phyloP scores from a whole-genome alignment of 257 asterid genomes.

The Salvia miltiorrhiza region DNA sequence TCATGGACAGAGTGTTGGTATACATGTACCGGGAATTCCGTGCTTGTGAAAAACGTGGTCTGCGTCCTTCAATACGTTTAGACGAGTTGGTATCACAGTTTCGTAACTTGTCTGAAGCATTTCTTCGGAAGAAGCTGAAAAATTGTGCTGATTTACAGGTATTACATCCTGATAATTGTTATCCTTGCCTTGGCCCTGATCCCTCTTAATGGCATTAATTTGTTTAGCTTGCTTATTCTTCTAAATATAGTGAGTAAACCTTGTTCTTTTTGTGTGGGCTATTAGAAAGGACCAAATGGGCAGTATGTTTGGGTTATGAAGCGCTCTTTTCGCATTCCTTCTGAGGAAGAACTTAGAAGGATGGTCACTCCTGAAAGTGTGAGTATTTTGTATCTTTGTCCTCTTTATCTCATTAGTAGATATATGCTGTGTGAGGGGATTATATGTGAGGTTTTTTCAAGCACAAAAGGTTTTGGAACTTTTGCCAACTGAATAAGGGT shows the following conservation, averaged over 20 bases:
- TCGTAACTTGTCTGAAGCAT: conserved; percentile 74
- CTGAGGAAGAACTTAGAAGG: conserved; percentile 96
- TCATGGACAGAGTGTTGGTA: conserved; percentile 84
- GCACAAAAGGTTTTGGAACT: conserved; percentile 3
- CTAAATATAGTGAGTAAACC: conserved; percentile 3
- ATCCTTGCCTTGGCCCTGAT: neutral
- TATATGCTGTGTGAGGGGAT: conserved; percentile 10
- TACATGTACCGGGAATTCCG: conserved; percentile 88
- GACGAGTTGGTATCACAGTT: conserved; percentile 81
- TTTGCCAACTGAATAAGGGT: conserved; percentile 5
- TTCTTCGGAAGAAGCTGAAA: conserved; percentile 84
- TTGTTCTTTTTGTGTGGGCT: conserved; percentile 22
- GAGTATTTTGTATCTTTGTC: conserved; percentile 32
- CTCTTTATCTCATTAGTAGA: neutral
- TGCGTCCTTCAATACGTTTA: conserved; percentile 70
- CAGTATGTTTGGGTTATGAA: conserved; percentile 80
- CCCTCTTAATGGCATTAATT: neutral
- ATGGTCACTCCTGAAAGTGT: conserved; percentile 95
- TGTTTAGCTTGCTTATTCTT: conserved; percentile 12
- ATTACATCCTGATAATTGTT: conserved; percentile 10
- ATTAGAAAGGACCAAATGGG: conserved; percentile 77
- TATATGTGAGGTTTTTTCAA: neutral
- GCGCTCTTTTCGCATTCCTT: conserved; percentile 84
- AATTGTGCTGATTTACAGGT: conserved; percentile 93
- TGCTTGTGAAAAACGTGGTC: conserved; percentile 77